Percentiles rank a stretch among this genome's conserved stretches.
phyloP scores from a whole-genome alignment of 2,329 filamentous ascomycete genomes.

The Curvularia sp. region DNA sequence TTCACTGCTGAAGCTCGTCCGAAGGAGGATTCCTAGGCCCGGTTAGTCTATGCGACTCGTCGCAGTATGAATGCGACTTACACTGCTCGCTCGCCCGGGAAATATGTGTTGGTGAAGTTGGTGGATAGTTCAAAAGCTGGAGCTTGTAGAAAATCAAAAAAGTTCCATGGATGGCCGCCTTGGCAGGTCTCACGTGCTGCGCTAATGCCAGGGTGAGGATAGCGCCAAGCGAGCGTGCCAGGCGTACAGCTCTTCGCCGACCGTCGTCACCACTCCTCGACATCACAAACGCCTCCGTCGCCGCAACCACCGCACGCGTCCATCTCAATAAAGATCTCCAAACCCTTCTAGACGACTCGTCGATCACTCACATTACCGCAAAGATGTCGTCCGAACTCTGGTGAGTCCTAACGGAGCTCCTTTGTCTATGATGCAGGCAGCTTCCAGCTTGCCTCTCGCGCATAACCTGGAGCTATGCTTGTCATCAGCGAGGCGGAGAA shows the following conservation, averaged over 20 bases:
- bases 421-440: constrained; percentile 38
- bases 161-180: constrained; percentile 15
- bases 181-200: constrained; percentile 35
- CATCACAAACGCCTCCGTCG: constrained; percentile 38
- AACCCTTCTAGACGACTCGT: constrained; percentile 27
- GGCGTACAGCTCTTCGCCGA: constrained; percentile 40
- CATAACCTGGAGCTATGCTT: constrained; percentile 45
- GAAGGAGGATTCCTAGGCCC: constrained; percentile 34
- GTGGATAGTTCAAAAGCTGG: constrained; percentile 16
- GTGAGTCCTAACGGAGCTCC: constrained; percentile 64
- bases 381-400: constrained; percentile 83
- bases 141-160: constrained; percentile 19
- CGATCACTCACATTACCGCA: constrained; percentile 42
- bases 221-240: constrained; percentile 20
- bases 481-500: constrained; percentile 23
- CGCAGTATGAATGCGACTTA: constrained; percentile 15
- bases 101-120: constrained; percentile 15
- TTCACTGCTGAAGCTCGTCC: constrained; percentile 49
- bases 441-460: constrained; percentile 46
- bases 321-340: constrained; percentile 42
- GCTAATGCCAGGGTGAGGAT: constrained; percentile 25
- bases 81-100: constrained; percentile 47
- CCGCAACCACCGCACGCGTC: constrained; percentile 36
- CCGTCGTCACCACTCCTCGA: constrained; percentile 48
- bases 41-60: neutral